Evolutionary conservation across 1,284 basidiomycete species (phyloP), one percentile per base, ranked within the genome.

Genomic region (Moniliella sp.): DNA sequence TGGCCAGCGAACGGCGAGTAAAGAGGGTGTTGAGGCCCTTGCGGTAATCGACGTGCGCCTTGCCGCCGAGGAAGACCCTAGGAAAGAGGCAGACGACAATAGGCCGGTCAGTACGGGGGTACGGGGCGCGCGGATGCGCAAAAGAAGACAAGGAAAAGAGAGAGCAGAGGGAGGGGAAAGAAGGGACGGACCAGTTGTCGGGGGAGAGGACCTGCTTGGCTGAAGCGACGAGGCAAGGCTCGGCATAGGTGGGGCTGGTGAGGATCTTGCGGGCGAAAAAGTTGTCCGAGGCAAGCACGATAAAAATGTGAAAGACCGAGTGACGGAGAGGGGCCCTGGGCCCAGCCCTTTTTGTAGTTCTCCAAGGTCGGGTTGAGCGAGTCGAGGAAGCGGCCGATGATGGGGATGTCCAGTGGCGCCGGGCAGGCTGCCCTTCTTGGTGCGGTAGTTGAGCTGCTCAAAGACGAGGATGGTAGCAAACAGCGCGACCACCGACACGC

Each of bases 51-150:
- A 86, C 75, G 61, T 97, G 88, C 1, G 67, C 69, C 65, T 86
- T 94, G 37, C 88, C 88, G 45, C 74, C 86, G 28, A 94, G 67
- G 68, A 97, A 97, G 7, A 97, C 88, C 82, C 80, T 84, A 52
- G 2, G 31, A 35, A 32, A 15, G n/a, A n/a, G n/a, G n/a, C n/a
- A n/a, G n/a, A n/a, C n/a, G n/a, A n/a, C n/a, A n/a, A n/a, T n/a
- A n/a, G n/a, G n/a, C n/a, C n/a, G n/a, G n/a, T n/a, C n/a, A n/a
- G n/a, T n/a, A n/a, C n/a, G n/a, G n/a, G n/a, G n/a, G n/a, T n/a
- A n/a, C n/a, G n/a, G n/a, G n/a, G n/a, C n/a, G n/a, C n/a, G n/a
- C n/a, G n/a, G n/a, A n/a, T n/a, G n/a, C n/a, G n/a, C n/a, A n/a
- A n/a, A n/a, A n/a, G n/a, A n/a, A n/a, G n/a, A n/a, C n/a, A n/a